Percentiles rank a stretch among this genome's conserved stretches.
phyloP scores from a whole-genome alignment of 2,329 filamentous ascomycete species.

The Aspergillus carbonarius region DNA sequence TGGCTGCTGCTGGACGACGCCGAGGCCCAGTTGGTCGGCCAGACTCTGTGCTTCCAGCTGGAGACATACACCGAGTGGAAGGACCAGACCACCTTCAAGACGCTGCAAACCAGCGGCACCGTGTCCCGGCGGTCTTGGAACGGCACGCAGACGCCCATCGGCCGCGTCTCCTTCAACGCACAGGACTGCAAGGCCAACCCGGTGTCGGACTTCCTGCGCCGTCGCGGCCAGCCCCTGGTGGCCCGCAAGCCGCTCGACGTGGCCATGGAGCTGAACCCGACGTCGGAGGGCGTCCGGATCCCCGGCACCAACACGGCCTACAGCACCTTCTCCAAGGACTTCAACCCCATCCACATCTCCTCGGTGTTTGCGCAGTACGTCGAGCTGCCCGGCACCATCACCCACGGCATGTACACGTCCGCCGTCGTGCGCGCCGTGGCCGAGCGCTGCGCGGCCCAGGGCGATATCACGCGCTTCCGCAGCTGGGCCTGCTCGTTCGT shows the following conservation, averaged over 20 bases:
- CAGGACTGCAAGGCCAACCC: constrained; percentile 2
- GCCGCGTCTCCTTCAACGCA: neutral
- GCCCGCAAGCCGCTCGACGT: neutral
- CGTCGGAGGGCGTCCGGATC: neutral
- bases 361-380: constrained; percentile 93
- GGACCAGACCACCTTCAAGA: neutral
- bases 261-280: neutral
- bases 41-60: constrained; percentile 6
- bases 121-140: neutral
- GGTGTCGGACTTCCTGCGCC: constrained; percentile 7
- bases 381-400: constrained; percentile 89
- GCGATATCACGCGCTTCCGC: constrained; percentile 90
- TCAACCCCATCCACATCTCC: constrained; percentile 97
- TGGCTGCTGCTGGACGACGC: constrained; percentile 6
- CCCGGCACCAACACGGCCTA: constrained; percentile 74
- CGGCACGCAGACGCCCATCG: neutral
- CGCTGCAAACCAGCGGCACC: neutral
- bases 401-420: constrained; percentile 97
- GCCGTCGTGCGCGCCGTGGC: constrained; percentile 72
- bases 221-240: neutral
- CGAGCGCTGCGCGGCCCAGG: constrained; percentile 59
- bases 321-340: constrained; percentile 92
- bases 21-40: neutral
- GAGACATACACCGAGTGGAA: neutral
- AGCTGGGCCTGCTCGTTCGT: constrained; percentile 66